Conservation (phyloP, 2,329 filamentous ascomycete genomes). For the Hypoxylon sp. region DNA sequence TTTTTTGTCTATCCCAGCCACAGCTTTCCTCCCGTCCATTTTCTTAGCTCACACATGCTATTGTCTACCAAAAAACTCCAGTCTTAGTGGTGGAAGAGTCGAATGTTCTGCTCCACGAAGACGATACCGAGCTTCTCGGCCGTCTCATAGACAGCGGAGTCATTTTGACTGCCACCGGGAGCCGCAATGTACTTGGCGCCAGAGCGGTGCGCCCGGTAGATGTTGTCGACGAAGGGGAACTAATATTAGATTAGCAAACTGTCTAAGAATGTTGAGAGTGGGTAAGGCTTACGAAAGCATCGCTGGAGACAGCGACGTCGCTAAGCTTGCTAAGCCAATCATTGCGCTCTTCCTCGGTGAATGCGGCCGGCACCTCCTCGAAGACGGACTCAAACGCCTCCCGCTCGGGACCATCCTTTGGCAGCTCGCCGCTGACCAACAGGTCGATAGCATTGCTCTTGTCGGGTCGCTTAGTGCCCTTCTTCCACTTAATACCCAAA, state of each 20-base stretch:
- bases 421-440: constrained; percentile 90
- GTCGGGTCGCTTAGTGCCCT: constrained; percentile 94
- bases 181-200: constrained; percentile 97
- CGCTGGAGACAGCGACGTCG: constrained; percentile 89
- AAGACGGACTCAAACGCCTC: constrained; percentile 91
- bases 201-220: constrained; percentile 89
- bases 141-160: constrained; percentile 84
- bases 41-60: background rate
- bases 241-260: constrained; percentile 56
- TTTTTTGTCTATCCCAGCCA: constrained; percentile 33
- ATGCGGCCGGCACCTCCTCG: constrained; percentile 86
- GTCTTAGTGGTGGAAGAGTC: constrained; percentile 93
- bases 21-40: constrained; percentile 7
- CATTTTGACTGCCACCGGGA: constrained; percentile 90
- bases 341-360: constrained; percentile 86
- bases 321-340: constrained; percentile 87
- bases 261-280: constrained; percentile 15
- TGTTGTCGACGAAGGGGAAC: constrained; percentile 99
- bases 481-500: constrained; percentile 93
- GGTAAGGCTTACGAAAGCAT: constrained; percentile 84
- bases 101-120: constrained; percentile 94
- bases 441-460: constrained; percentile 99
- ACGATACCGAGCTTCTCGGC: constrained; percentile 93
- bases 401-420: constrained; percentile 85
- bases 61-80: background rate